A percentile compares a stretch with the other conserved stretches of the same genome.
These are phyloP conservation scores for Blastobotrys terrestris DNA, from an alignment of 805 yeast genomes.

Conservation along the genomic window DNA sequence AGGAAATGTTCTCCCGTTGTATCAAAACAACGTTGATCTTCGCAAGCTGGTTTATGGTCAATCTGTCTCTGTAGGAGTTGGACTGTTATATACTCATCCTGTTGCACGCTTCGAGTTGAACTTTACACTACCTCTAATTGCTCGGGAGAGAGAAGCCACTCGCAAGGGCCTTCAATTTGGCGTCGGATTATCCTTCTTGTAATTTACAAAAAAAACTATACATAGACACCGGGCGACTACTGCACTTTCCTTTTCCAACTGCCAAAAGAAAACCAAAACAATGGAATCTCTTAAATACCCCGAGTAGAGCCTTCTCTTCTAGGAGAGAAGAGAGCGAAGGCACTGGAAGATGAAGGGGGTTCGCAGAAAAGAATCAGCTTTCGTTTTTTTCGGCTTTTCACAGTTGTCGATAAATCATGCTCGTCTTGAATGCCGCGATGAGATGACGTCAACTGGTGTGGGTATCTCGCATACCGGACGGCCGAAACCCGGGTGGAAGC, in stretches of 20 bases:
- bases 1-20: conserved; percentile 46
- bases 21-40: conserved; percentile 24
- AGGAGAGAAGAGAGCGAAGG: not conserved
- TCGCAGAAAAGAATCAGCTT: too few relatives aligned
- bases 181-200: conserved; percentile 54
- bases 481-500: too few relatives aligned
- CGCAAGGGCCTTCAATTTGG: conserved; percentile 68
- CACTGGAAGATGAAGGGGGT: too few relatives aligned
- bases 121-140: conserved; percentile 53
- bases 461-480: too few relatives aligned
- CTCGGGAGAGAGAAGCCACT: conserved; percentile 42
- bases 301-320: not conserved
- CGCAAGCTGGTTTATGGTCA: conserved; percentile 32
- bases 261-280: too few relatives aligned
- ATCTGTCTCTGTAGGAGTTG: conserved; percentile 51
- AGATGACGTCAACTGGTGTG: not conserved
- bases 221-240: too few relatives aligned
- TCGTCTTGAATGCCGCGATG: too few relatives aligned
- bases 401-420: too few relatives aligned
- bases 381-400: too few relatives aligned
- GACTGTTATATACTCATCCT: conserved; percentile 56
- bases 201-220: too few relatives aligned
- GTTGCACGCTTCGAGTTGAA: conserved; percentile 64
- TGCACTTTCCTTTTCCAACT: too few relatives aligned
- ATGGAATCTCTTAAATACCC: too few relatives aligned